Evolutionary conservation across 768 basidiomycete genomes (phyloP), one percentile per base, ranked within the genome.

Genomic region (Tricholoma matsutake): DNA sequence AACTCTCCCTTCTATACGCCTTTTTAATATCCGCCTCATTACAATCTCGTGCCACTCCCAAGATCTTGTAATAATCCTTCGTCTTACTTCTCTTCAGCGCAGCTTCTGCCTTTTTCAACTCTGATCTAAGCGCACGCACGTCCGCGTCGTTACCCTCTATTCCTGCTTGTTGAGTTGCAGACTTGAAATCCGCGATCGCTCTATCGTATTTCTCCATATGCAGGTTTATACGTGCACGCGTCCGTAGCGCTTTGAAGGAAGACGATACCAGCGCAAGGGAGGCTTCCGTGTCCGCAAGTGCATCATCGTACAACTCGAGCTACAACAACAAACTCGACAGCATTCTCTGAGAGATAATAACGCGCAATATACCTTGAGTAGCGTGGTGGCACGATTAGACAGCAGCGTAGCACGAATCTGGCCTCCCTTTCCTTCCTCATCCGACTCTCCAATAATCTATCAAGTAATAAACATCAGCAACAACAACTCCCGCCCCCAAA

Each of bases 11-110:
- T 61, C 94, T 82, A 73, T 98, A 98, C 32, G 83, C 96, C 76
- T 95, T 97, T 80, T 92, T 95, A 67, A 97, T 89, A 28, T 95
- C 93, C 4, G 66, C 54, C 28, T 91, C 89, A 1, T 75, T 76
- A 66, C 86, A 88, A 25, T 88, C 87, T 61, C 84, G 75, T 20
- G 78, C 22, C 4, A 92, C 72, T 18, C 83, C 82, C 28, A 92
- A 79, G 65, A 92, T 92, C 76, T 91, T 91, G 72, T 91, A 92
- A 69, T 92, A 92, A 68, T 95, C 93, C 75, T 94, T 94, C 58
- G 89, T 87, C 79, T 95, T 94, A 76, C 91, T 92, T 64, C 89
- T 78, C 81, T 94, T 94, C 64, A 94, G 76, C 56, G 83, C 87
- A 3, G 83, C 84, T 73, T 96, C 92, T 0, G 92, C 92, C 71